Base-by-base conservation (phyloP, 2,329 filamentous ascomycete genomes). In the Tolypocladium ovalisporum region DNA sequence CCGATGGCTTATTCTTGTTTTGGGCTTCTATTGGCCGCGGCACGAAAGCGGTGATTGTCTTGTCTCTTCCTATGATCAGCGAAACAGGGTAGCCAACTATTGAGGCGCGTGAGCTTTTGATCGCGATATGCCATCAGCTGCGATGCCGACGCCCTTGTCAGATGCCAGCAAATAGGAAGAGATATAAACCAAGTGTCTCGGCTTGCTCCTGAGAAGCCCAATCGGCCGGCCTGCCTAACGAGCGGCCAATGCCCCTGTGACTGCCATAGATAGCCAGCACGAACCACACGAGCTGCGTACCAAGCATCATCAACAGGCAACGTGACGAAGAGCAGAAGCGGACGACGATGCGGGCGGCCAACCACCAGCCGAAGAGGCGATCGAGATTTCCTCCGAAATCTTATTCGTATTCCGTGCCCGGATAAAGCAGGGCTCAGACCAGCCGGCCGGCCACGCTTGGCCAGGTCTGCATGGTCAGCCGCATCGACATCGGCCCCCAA, bases 341-440 rank as follows among this genome's bases (percentile, higher is more conserved):
- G 47, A 52, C 19, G 15, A 29, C 29, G 39, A 54, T 58, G 57
- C 54, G 52, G 49, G 57, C 54, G 37, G 54, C 54, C 52, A 39
- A 49, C 57, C 37, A 44, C 52, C 19, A 13, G 39, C 49, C 29
- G 17, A 32, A n/a, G 10, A 3, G 19, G 34, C 34, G n/a, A 19
- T 22, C 51, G 27, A 27, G 35, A 6, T 15, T 2, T n/a, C 19
- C 9, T 19, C 9, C 4, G 37, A 39, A 39, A 17, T n/a, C 37
- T 40, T 19, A 8, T 15, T 40, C 10, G n/a, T 42, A 12, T 8
- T 36, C 39, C 7, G 36, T 42, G 22, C 2, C 2, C 7, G 39
- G 22, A 24, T 10, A 24, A 27, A 6, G 6, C 13, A n/a, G n/a
- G 17, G 27, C 19, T 17, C 27, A 51, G 24, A 15, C 15, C 24